phyloP scores from a whole-genome alignment of 1,284 basidiomycete genomes.

The Sphagnurus paluster region DNA sequence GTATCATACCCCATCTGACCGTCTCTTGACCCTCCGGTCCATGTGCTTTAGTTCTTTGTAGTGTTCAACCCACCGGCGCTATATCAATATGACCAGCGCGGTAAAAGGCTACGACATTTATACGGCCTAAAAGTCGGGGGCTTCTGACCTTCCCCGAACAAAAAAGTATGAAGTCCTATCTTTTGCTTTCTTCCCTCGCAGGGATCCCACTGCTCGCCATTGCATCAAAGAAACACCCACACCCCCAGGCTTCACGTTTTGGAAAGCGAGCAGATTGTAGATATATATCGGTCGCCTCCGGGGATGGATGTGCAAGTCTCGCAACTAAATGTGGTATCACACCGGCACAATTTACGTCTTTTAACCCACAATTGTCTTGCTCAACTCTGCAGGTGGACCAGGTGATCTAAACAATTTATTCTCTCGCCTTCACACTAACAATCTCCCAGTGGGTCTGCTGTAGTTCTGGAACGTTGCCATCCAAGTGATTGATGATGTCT shows the following conservation, averaged over 20 bases:
- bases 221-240: no score
- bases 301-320: background rate
- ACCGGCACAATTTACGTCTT: background rate
- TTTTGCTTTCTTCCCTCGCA: no score
- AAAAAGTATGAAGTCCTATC: no score
- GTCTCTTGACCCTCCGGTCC: no score
- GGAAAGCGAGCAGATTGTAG: background rate
- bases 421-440: background rate
- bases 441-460: conserved; percentile 10
- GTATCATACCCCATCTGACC: no score
- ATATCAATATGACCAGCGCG: no score
- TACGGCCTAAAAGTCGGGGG: no score
- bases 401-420: background rate
- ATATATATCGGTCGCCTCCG: background rate
- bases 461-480: conserved; percentile 7
- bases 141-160: no score
- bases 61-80: no score
- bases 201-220: no score
- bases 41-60: no score
- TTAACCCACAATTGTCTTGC: background rate
- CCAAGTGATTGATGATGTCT: conserved; percentile 9
- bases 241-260: background rate
- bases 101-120: no score
- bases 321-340: background rate
- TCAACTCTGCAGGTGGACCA: background rate